phyloP scores from a whole-genome alignment of 331 rosid species.

The Quercus lobata region DNA sequence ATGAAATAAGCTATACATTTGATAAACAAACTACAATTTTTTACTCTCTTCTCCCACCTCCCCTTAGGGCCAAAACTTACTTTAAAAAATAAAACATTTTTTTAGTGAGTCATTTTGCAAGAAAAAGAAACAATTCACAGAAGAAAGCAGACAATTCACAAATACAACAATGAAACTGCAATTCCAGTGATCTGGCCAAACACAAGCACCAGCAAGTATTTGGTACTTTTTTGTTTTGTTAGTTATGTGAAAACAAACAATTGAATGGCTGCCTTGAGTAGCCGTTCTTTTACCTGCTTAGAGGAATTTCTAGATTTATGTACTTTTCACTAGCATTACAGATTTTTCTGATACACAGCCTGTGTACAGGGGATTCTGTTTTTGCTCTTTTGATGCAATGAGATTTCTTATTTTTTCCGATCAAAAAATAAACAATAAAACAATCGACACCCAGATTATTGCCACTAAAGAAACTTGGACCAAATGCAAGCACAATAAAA shows the following conservation, averaged over 20 bases:
- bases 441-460: neutral
- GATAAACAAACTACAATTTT: neutral
- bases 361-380: too few species aligned
- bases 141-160: neutral
- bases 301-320: too few species aligned
- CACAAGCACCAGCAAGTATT: neutral
- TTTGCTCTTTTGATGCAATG: too few species aligned
- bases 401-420: too few species aligned
- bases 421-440: neutral
- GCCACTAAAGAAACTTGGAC: neutral
- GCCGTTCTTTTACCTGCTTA: too few species aligned
- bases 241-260: constrained; percentile 10
- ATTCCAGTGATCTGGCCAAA: neutral
- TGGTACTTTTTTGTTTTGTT: neutral
- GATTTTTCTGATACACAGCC: too few species aligned
- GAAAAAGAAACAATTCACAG: neutral
- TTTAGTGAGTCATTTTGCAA: constrained; percentile 4
- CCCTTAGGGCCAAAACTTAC: too few species aligned
- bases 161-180: neutral
- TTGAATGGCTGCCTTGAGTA: neutral
- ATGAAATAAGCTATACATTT: neutral
- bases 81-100: neutral
- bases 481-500: constrained; percentile 7
- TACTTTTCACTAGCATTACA: too few species aligned
- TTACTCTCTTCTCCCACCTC: too few species aligned